Evolutionary conservation across 1,139 yeast species (phyloP).

Genomic region (Kluyveromyces marxianus): DNA sequence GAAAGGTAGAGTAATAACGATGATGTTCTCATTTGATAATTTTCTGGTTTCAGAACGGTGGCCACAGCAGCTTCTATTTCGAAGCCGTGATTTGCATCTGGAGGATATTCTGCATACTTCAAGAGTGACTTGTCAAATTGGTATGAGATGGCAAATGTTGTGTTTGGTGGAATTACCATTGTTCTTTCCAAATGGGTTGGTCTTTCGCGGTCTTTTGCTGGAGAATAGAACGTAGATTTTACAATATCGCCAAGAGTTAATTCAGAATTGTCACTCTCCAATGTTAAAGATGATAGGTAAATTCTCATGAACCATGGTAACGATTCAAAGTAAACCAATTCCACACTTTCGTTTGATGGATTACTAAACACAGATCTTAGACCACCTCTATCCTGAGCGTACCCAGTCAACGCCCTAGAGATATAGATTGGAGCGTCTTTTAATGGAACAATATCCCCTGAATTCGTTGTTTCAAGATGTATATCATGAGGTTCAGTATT

Average conservation of each 20-base stretch:
- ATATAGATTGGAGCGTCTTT: conserved; percentile 60
- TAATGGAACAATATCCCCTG: conserved; percentile 32
- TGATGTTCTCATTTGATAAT: conserved; percentile 71
- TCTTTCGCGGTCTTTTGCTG: conserved; percentile 72
- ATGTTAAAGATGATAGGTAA: conserved; percentile 60
- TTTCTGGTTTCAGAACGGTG: conserved; percentile 38
- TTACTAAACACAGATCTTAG: conserved; percentile 70
- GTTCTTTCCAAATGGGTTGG: conserved; percentile 79
- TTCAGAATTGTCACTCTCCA: conserved; percentile 25
- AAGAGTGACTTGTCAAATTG: conserved; percentile 83
- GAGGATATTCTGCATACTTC: conserved; percentile 88
- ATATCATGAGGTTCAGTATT: conserved; percentile 36
- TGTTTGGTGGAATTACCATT: conserved; percentile 55
- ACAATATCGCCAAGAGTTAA: conserved; percentile 32
- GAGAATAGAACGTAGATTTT: conserved; percentile 53
- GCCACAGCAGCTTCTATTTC: conserved; percentile 87
- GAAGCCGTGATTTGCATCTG: conserved; percentile 98
- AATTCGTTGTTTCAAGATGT: conserved; percentile 34
- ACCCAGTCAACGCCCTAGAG: conserved; percentile 84
- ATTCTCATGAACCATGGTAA: conserved; percentile 92
- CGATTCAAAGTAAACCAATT: conserved; percentile 65
- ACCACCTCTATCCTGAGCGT: conserved; percentile 88
- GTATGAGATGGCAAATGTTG: conserved; percentile 58
- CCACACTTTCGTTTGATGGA: conserved; percentile 43
- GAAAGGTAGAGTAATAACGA: conserved; percentile 80